These are phyloP conservation scores for Aspergillus sp. DNA, from an alignment of 2,329 filamentous ascomycete genomes.

Conservation along the genomic window DNA sequence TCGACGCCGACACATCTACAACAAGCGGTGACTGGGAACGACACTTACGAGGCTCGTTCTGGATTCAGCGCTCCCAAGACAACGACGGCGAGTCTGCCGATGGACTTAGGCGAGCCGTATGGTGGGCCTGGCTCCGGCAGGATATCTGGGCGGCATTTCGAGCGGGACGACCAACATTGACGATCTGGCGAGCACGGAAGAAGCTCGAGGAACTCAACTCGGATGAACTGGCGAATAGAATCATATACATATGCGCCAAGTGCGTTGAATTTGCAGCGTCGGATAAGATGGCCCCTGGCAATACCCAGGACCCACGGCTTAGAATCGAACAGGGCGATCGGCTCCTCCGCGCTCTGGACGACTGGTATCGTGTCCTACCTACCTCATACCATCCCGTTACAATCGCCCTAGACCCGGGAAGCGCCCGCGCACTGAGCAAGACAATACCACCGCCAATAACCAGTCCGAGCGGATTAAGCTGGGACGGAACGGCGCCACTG, in stretches of 20 bases:
- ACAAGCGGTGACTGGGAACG: conserved; percentile 61
- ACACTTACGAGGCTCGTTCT: conserved; percentile 67
- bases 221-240: conserved; percentile 57
- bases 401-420: conserved; percentile 21
- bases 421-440: background rate
- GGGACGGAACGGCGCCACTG: no score
- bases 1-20: conserved; percentile 49
- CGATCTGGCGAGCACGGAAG: conserved; percentile 59
- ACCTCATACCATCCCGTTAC: conserved; percentile 47
- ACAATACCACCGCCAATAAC: background rate
- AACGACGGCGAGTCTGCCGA: conserved; percentile 62
- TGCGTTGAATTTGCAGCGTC: conserved; percentile 60
- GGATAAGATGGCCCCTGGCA: conserved; percentile 42
- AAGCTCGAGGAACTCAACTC: conserved; percentile 52
- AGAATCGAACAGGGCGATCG: conserved; percentile 51
- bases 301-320: conserved; percentile 43
- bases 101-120: conserved; percentile 60
- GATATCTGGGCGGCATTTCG: conserved; percentile 68
- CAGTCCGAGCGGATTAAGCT: background rate
- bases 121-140: conserved; percentile 69
- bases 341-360: conserved; percentile 53
- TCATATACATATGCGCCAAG: conserved; percentile 57
- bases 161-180: conserved; percentile 59
- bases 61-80: conserved; percentile 65
- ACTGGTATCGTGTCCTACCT: conserved; percentile 52